Evolutionary conservation across 1,284 basidiomycete species (phyloP), one percentile per base, ranked within the genome.

Genomic region (Tremellales sp.): DNA sequence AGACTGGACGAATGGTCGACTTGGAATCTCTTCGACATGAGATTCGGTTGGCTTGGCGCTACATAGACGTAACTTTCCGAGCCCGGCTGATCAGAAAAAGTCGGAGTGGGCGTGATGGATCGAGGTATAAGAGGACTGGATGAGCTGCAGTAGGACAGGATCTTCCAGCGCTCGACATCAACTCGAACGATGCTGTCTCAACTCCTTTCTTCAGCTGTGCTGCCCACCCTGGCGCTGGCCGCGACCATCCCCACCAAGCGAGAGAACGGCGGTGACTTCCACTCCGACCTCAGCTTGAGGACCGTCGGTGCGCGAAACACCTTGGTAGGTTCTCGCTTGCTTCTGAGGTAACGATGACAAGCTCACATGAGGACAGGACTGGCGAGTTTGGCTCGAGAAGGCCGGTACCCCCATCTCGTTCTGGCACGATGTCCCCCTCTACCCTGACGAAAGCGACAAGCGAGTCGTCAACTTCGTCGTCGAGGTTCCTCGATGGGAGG

Each of bases 391-490:
- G 53, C 43, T 54, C 10, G 53, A 54, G 26, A 54, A 52, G 39
- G 50, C 43, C 23, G 53, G 48, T 3, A 39, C 47, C 23, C 53
- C 53, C 24, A 44, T 47, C 25, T 54, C 53, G 4, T 54, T 54
- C 46, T 54, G 53, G 53, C 53, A 54, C 36, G 53, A 54, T 24
- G 53, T 54, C 37, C 53, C 53, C 8, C 46, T 54, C 3, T 54
- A 54, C 37, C 53, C 53, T 3, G 42, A 51, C 42, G 29, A 22
- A 19, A 33, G 23, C 35, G 49, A 55, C 43, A 48, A 55, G 46
- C 47, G 43, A 13, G 68, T 73, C 63, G 56, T 73, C 43, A 53
- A 53, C 45, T 53, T 49, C 44, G 47, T 53, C 17, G 52, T 53
- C n/a, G 52, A 53, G 35, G 42, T 53, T 15, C 52, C 52, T 13